phyloP scores from a whole-genome alignment of 2,329 filamentous ascomycete species.

The Fusarium citri region DNA sequence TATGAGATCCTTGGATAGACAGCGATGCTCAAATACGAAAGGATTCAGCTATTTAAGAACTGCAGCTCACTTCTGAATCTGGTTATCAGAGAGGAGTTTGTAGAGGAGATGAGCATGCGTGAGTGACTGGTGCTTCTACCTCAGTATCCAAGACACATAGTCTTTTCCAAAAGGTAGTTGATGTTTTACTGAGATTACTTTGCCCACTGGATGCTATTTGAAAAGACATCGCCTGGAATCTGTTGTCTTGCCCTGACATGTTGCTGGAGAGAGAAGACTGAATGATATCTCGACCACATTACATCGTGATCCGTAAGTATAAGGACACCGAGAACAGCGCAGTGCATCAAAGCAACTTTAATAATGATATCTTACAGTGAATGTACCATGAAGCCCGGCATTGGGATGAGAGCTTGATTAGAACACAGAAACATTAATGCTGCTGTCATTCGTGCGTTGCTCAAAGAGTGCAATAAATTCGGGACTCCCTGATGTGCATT shows the following conservation, averaged over 20 bases:
- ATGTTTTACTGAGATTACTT: fast-evolving
- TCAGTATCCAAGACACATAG: not conserved
- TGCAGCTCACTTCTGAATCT: not conserved
- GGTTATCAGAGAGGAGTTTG: not conserved
- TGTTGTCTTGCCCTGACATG: not conserved
- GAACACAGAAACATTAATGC: not conserved
- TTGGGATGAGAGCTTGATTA: not conserved
- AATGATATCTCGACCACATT: not conserved
- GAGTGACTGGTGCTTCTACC: not conserved
- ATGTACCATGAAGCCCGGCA: not conserved
- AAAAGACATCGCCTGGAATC: no score
- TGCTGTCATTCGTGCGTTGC: not conserved
- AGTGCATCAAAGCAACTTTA: not conserved
- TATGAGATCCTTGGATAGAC: not conserved
- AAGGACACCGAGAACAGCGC: not conserved
- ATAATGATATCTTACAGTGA: not conserved
- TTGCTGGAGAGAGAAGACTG: not conserved
- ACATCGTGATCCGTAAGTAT: not conserved
- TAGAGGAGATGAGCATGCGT: not conserved
- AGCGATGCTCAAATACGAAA: not conserved
- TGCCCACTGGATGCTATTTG: not conserved
- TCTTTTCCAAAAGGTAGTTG: not conserved
- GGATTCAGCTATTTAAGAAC: not conserved
- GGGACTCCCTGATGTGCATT: fast-evolving
- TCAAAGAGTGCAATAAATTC: not conserved